Conservation (phyloP, 2,329 filamentous ascomycete species). For the Botrytis aclada region DNA sequence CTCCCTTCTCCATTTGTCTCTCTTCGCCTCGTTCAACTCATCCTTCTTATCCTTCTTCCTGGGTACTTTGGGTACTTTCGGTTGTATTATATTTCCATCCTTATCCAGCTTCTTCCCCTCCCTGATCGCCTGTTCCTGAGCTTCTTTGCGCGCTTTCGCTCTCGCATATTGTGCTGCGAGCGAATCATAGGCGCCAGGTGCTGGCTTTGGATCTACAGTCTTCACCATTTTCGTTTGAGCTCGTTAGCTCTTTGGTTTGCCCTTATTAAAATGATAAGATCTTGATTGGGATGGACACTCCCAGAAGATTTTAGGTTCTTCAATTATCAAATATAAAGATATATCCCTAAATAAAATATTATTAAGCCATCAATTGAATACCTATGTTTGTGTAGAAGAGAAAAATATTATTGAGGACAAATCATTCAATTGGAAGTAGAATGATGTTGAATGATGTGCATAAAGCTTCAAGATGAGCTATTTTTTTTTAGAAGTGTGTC, state of each 20-base stretch:
- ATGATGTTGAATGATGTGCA: slow-evolving; percentile 1
- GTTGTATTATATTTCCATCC: slow-evolving; percentile 15
- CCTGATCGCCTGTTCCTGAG: slow-evolving; percentile 28
- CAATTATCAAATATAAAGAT: background rate
- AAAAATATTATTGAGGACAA: slow-evolving; percentile 14
- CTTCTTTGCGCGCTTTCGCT: slow-evolving; percentile 35
- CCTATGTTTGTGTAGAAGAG: background rate
- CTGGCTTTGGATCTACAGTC: slow-evolving; percentile 30
- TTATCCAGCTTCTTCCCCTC: slow-evolving; percentile 20
- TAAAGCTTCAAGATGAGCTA: slow-evolving; percentile 5
- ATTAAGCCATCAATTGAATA: background rate
- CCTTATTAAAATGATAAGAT: background rate
- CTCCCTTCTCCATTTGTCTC: slow-evolving; percentile 30
- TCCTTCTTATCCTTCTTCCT: slow-evolving; percentile 31
- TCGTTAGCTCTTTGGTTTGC: background rate
- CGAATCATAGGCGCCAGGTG: slow-evolving; percentile 32
- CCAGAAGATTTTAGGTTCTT: background rate
- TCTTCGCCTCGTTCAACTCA: slow-evolving; percentile 34
- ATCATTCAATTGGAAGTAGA: slow-evolving; percentile 13
- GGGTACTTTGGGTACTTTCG: slow-evolving; percentile 17
- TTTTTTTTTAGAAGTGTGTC: slow-evolving; percentile 9
- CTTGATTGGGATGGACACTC: background rate
- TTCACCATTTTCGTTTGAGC: slow-evolving; percentile 25
- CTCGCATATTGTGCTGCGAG: slow-evolving; percentile 37
- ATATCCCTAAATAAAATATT: background rate